phyloP scores from a whole-genome alignment of 371 early-diverging fungal species.

The Mortierella sp. region DNA sequence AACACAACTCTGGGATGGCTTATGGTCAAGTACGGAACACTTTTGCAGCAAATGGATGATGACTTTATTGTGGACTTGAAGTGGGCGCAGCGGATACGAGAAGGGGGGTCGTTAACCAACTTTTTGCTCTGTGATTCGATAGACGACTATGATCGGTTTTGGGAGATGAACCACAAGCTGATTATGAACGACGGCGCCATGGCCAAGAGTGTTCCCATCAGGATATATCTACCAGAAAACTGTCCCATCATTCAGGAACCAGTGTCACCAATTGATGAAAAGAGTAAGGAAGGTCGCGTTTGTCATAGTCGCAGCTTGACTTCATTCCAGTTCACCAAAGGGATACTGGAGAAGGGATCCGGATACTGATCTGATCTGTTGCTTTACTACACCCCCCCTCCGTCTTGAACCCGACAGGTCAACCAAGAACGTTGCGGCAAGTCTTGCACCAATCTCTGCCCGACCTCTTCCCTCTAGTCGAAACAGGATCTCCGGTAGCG shows the following conservation, averaged over 20 bases:
- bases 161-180: conserved; percentile 72
- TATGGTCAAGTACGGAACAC: conserved; percentile 61
- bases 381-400: too few relatives aligned
- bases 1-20: conserved; percentile 73
- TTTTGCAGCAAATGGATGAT: too few relatives aligned
- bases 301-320: too few relatives aligned
- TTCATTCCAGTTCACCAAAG: too few relatives aligned
- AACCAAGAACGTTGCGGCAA: conserved; percentile 42
- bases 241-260: conserved; percentile 72
- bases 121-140: not conserved
- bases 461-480: conserved; percentile 44
- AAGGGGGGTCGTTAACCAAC: too few relatives aligned
- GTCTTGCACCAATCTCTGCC: conserved; percentile 34
- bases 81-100: too few relatives aligned
- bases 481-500: conserved; percentile 43
- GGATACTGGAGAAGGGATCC: too few relatives aligned
- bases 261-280: conserved; percentile 58
- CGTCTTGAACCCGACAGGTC: too few relatives aligned
- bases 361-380: too few relatives aligned
- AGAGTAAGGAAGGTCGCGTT: conserved; percentile 37
- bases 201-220: conserved; percentile 63
- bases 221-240: conserved; percentile 68
- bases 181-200: conserved; percentile 56
- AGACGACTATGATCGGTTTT: conserved; percentile 70
- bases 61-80: too few relatives aligned